Evolutionary conservation across 2,329 filamentous ascomycete genomes (phyloP).

Genomic region (Malbranchea cinnamomea): DNA sequence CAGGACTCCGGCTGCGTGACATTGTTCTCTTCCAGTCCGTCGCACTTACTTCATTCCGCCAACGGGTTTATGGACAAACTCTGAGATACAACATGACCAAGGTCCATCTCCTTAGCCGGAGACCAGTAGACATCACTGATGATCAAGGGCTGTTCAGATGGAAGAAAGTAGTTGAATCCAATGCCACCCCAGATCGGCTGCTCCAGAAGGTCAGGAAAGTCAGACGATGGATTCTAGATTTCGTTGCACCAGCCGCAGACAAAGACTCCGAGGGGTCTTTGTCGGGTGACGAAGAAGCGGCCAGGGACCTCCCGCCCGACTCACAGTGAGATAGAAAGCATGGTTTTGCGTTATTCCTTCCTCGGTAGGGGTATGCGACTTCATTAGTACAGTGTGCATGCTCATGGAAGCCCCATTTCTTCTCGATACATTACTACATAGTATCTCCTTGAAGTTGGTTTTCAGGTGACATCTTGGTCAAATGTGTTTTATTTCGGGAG

Average conservation of each 20-base stretch:
- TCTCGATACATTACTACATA: too few relatives aligned
- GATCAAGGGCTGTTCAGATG: conserved; percentile 42
- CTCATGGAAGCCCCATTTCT: too few relatives aligned
- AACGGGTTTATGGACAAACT: conserved; percentile 72
- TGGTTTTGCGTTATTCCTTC: too few relatives aligned
- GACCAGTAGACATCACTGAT: conserved; percentile 37
- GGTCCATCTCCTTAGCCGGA: conserved; percentile 50
- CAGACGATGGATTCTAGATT: conserved; percentile 58
- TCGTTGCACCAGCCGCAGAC: conserved; percentile 43
- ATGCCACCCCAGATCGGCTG: conserved; percentile 31
- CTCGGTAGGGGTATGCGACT: too few relatives aligned
- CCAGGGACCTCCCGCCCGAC: too few relatives aligned
- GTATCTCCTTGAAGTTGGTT: too few relatives aligned
- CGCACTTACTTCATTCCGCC: conserved; percentile 58
- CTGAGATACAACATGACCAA: conserved; percentile 56
- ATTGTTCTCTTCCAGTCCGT: conserved; percentile 68
- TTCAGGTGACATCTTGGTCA: too few relatives aligned
- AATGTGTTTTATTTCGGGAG: too few relatives aligned
- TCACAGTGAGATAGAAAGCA: too few relatives aligned
- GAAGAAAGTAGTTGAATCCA: conserved; percentile 28
- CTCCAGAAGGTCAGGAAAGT: conserved; percentile 51
- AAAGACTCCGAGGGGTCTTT: too few relatives aligned
- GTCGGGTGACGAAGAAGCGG: too few relatives aligned
- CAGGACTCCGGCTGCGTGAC: conserved; percentile 51
- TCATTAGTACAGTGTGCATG: too few relatives aligned